Percentiles rank a stretch among this genome's conserved stretches.
These are phyloP conservation scores for Galerina marginata DNA, from an alignment of 768 basidiomycete genomes.

Conservation along the genomic window DNA sequence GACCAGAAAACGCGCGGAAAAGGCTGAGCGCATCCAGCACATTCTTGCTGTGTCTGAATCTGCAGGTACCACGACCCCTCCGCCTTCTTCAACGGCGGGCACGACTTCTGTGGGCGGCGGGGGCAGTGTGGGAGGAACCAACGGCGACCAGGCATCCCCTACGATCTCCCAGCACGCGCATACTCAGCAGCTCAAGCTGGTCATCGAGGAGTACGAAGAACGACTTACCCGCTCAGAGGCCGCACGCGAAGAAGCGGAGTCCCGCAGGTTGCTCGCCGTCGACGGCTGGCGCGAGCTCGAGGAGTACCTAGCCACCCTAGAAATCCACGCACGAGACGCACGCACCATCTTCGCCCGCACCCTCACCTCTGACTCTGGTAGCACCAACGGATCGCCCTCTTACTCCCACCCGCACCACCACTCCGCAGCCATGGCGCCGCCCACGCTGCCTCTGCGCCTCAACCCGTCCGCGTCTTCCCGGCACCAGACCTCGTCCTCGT, in stretches of 20 bases:
- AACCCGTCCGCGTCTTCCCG: conserved; percentile 18
- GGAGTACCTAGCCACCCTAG: conserved; percentile 49
- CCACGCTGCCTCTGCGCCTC: background rate
- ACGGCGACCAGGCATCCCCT: conserved; percentile 18
- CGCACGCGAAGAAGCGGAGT: conserved; percentile 60
- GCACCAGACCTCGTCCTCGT: conserved; percentile 15
- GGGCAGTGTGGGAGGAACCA: conserved; percentile 18
- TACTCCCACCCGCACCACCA: background rate
- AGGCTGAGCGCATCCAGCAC: conserved; percentile 50
- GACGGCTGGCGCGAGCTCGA: conserved; percentile 59
- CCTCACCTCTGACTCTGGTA: background rate
- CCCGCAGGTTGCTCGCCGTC: conserved; percentile 46
- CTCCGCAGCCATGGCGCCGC: background rate
- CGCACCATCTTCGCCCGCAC: conserved; percentile 43
- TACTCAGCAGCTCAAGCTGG: conserved; percentile 35
- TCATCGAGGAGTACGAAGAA: conserved; percentile 52
- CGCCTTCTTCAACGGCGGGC: conserved; percentile 22
- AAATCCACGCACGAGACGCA: conserved; percentile 53
- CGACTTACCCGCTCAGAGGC: conserved; percentile 55
- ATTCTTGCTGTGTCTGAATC: conserved; percentile 26
- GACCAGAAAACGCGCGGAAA: conserved; percentile 52
- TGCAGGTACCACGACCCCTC: conserved; percentile 9
- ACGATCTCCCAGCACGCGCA: conserved; percentile 27
- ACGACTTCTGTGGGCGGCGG: no score
- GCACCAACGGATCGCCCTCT: background rate